Evolutionary conservation across 2,329 filamentous ascomycete genomes (phyloP), one percentile per base, ranked within the genome.

Genomic region (Sporothrix protearum): DNA sequence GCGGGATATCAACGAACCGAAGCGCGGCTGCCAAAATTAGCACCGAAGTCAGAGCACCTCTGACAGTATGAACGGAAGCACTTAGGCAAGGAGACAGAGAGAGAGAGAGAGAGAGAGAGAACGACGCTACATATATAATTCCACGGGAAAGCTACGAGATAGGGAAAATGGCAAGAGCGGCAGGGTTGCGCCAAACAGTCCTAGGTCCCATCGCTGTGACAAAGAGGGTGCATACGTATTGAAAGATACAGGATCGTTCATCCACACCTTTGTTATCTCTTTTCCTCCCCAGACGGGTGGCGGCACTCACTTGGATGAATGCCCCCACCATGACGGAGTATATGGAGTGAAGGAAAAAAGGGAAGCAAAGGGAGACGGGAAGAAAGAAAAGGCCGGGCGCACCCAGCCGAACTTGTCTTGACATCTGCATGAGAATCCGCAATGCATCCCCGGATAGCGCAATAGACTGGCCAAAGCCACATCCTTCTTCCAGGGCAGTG

Each of bases 1-100:
- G 66, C 49, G 49, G 66, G 33, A 53, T 28, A 39, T 53, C 30
- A 39, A 53, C 28, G 64, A 42, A 55, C 49, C 49, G n/a, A 42
- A 55, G 64, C 45, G 64, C 49, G 49, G 64, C 64, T 68, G 66
- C 47, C 49, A 55, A 30, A 39, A 14, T 68, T 39, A 53, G 64
- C 25, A 68, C 45, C 64, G 16, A 36, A 33, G 42, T 22, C 19
- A 28, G n/a, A 28, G 8, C 28, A 25, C 47, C 6, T 25, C 22
- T 22, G 39, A n/a, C n/a, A 39, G 55, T 3, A n/a, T 3, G 28
- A 8, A 16, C n/a, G 25, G 45, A 25, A 10, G 16, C 36, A 28
- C 6, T 19, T 14, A 49, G 25, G 33, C 14, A 28, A 28, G 19
- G 49, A 12, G 39, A 14, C 9, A 28, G 2, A 16, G 14, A n/a